A percentile compares a stretch with the other conserved stretches of the same genome.
Evolutionary conservation across 2,329 filamentous ascomycete genomes (phyloP).

Genomic region (Rhinocladiella mackenziei): DNA sequence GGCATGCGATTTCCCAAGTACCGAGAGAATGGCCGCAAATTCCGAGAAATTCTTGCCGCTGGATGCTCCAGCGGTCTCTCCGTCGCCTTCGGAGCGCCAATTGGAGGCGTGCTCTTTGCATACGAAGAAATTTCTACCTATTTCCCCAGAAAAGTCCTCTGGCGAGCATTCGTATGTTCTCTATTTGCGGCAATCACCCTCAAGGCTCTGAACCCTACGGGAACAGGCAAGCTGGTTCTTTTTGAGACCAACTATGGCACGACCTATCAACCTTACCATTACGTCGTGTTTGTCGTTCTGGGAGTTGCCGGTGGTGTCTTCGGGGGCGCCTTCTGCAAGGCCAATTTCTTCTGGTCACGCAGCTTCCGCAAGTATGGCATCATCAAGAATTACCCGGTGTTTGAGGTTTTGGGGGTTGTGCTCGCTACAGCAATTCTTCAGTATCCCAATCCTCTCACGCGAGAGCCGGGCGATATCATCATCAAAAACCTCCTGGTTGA

Average conservation of each 20-base stretch:
- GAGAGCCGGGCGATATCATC: slow-evolving; percentile 54
- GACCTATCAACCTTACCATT: slow-evolving; percentile 53
- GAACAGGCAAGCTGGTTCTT: slow-evolving; percentile 57
- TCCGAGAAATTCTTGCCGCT: slow-evolving; percentile 56
- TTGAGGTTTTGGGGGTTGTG: slow-evolving; percentile 54
- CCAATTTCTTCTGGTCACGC: slow-evolving; percentile 56
- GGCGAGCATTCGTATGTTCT: slow-evolving; percentile 57
- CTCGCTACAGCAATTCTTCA: slow-evolving; percentile 53
- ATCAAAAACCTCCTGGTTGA: slow-evolving; percentile 57
- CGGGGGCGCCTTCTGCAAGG: slow-evolving; percentile 56
- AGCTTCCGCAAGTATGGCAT: slow-evolving; percentile 50
- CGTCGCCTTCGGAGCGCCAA: slow-evolving; percentile 60
- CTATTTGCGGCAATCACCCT: slow-evolving; percentile 54
- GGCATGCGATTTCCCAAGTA: slow-evolving; percentile 54
- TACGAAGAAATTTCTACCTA: slow-evolving; percentile 60
- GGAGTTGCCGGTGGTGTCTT: slow-evolving; percentile 57
- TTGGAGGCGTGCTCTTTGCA: slow-evolving; percentile 58
- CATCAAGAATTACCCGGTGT: slow-evolving; percentile 54
- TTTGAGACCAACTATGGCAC: slow-evolving; percentile 59
- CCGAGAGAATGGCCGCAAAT: slow-evolving; percentile 54
- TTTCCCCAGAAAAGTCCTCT: slow-evolving; percentile 57
- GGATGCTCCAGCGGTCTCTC: slow-evolving; percentile 56
- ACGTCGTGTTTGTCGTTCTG: slow-evolving; percentile 54
- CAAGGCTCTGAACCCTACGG: slow-evolving; percentile 56
- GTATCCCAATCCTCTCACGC: slow-evolving; percentile 53